phyloP scores from a whole-genome alignment of 257 asterid species.

The Nicotiana benthamiana region DNA sequence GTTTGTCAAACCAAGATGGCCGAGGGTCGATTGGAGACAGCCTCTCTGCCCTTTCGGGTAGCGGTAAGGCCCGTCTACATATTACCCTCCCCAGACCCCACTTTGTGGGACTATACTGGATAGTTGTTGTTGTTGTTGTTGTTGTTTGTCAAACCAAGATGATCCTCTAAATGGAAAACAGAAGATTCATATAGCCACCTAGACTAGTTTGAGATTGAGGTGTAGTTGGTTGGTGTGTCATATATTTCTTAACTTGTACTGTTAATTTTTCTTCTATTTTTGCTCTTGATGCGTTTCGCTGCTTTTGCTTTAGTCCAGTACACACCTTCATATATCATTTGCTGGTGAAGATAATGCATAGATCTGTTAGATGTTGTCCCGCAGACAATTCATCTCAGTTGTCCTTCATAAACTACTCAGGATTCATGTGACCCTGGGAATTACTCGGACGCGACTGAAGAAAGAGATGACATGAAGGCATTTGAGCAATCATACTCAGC shows the following conservation, averaged over 20 bases:
- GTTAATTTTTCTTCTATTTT: background rate
- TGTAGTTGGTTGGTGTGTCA: background rate
- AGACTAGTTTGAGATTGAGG: background rate
- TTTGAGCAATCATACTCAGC: conserved; percentile 25
- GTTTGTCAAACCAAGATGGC: background rate
- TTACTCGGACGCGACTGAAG: conserved; percentile 82
- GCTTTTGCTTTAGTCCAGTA: background rate
- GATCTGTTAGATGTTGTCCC: background rate
- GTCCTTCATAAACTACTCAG: conserved; percentile 28
- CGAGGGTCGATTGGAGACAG: too few relatives aligned
- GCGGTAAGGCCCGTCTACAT: too few relatives aligned
- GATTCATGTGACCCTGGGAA: conserved; percentile 69
- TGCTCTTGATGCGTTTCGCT: background rate
- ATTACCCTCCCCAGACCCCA: too few relatives aligned
- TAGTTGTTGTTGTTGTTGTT: too few relatives aligned
- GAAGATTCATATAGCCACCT: background rate
- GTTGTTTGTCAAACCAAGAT: background rate
- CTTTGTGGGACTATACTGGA: too few relatives aligned
- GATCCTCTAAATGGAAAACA: background rate
- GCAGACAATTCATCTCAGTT: background rate
- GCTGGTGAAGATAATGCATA: background rate
- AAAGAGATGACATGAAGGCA: conserved; percentile 45
- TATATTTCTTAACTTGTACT: background rate
- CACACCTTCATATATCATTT: background rate
- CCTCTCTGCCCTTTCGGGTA: too few relatives aligned